phyloP scores from a whole-genome alignment of 2,329 filamentous ascomycete genomes.

The Periconia sp. region DNA sequence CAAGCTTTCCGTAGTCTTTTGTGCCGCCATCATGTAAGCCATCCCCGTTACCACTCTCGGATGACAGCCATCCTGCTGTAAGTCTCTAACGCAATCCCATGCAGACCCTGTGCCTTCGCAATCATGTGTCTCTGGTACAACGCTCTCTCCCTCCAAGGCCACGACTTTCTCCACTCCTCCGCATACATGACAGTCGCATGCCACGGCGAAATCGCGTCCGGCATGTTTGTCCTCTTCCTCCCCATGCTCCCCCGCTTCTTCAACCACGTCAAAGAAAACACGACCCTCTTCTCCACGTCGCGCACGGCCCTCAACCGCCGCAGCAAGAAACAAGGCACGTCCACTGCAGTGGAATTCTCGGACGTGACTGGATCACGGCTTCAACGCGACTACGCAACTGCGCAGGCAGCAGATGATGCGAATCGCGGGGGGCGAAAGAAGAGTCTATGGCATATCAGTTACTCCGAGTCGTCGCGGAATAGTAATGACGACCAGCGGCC shows the following conservation, averaged over 20 bases:
- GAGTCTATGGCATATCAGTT: too few species aligned
- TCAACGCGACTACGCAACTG: not conserved
- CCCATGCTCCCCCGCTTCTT: conserved; percentile 18
- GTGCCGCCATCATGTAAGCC: conserved; percentile 16
- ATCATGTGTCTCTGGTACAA: conserved; percentile 18
- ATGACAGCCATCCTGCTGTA: not conserved
- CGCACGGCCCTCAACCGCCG: not conserved
- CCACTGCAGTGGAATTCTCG: not conserved
- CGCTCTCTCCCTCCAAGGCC: conserved; percentile 1
- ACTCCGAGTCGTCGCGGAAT: too few species aligned
- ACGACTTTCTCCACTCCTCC: conserved; percentile 10
- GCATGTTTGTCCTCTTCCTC: conserved; percentile 20
- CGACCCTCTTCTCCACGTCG: not conserved
- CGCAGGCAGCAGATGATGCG: too few species aligned
- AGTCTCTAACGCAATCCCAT: not conserved
- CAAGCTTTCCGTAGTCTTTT: conserved; percentile 14
- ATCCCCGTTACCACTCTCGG: not conserved
- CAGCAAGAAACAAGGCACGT: not conserved
- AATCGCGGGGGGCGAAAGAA: too few species aligned
- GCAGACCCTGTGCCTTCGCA: conserved; percentile 15
- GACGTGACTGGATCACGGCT: not conserved
- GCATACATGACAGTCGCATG: conserved; percentile 14
- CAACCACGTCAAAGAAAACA: conserved; percentile 5
- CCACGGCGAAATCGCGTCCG: conserved; percentile 17
- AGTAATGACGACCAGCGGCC: too few species aligned